phyloP scores from a whole-genome alignment of 148 eudicot genomes.

The Polygonum maritimum region DNA sequence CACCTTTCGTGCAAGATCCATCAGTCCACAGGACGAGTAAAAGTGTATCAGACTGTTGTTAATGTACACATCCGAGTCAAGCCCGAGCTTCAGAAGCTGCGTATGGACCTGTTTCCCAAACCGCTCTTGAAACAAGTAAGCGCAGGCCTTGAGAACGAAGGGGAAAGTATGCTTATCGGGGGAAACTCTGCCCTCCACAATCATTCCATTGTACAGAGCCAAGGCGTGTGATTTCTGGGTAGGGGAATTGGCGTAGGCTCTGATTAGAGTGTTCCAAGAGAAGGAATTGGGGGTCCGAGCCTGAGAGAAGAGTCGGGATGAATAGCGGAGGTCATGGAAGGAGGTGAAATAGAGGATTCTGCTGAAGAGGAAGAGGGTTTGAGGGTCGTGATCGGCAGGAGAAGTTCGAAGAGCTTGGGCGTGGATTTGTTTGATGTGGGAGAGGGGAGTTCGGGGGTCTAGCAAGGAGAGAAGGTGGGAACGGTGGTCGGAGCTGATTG shows the following conservation, averaged over 20 bases:
- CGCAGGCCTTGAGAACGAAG: constrained; percentile 64
- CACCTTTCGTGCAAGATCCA: constrained; percentile 44
- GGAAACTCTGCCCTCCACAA: constrained; percentile 18
- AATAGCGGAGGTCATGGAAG: constrained; percentile 30
- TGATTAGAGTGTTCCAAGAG: constrained; percentile 54
- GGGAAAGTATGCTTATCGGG: constrained; percentile 78
- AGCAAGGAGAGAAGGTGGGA: constrained; percentile 35
- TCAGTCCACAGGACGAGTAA: constrained; percentile 48
- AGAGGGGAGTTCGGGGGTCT: constrained; percentile 31
- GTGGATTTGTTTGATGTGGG: constrained; percentile 62
- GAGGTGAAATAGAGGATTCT: constrained; percentile 44
- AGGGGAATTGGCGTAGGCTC: constrained; percentile 40
- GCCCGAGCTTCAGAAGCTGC: constrained; percentile 49
- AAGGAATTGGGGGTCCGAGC: constrained; percentile 46
- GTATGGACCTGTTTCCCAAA: constrained; percentile 50
- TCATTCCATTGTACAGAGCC: constrained; percentile 27
- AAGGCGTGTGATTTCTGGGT: constrained; percentile 32
- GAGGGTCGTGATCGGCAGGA: constrained; percentile 20
- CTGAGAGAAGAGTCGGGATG: constrained; percentile 31
- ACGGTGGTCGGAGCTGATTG: constrained; percentile 15
- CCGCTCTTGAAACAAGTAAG: constrained; percentile 35
- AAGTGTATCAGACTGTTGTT: constrained; percentile 59
- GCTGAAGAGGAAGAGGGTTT: constrained; percentile 25
- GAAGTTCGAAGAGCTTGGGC: constrained; percentile 50
- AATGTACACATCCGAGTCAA: constrained; percentile 41